Evolutionary conservation across 2,329 filamentous ascomycete genomes (phyloP).

Genomic region (Cordyceps cateniannulata): DNA sequence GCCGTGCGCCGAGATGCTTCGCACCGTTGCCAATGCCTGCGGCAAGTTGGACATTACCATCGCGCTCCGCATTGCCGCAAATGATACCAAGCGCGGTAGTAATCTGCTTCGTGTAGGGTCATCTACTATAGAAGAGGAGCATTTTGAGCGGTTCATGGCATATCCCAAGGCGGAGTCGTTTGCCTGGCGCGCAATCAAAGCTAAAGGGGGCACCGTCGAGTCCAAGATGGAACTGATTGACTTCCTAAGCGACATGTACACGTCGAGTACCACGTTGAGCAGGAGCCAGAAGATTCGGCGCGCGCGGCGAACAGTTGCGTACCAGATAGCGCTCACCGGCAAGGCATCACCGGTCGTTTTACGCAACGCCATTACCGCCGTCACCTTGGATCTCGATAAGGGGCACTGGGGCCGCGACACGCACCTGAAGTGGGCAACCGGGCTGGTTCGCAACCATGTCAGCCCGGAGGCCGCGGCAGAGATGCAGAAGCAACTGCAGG

Average conservation of each 20-base stretch:
- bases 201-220: background rate
- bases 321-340: slow-evolving; percentile 19
- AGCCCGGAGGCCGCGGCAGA: slow-evolving; percentile 17
- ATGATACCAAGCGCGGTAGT: background rate
- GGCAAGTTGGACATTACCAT: background rate
- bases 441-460: slow-evolving; percentile 19
- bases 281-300: slow-evolving; percentile 26
- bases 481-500: slow-evolving; percentile 15
- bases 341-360: slow-evolving; percentile 22
- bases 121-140: background rate
- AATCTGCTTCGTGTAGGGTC: background rate
- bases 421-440: slow-evolving; percentile 25
- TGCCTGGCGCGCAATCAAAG: slow-evolving; percentile 5
- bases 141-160: background rate
- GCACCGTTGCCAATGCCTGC: background rate
- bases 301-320: slow-evolving; percentile 22
- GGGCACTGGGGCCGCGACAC: slow-evolving; percentile 26
- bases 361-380: slow-evolving; percentile 20
- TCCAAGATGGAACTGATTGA: slow-evolving; percentile 24
- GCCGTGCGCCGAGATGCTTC: background rate
- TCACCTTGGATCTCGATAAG: slow-evolving; percentile 28
- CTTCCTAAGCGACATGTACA: slow-evolving; percentile 25
- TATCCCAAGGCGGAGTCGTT: slow-evolving; percentile 2
- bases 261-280: slow-evolving; percentile 22
- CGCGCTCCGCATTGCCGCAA: background rate